A percentile compares a stretch with the other conserved stretches of the same genome.
Conservation (phyloP, 345 rosid species). For the Syzygium aromaticum region DNA sequence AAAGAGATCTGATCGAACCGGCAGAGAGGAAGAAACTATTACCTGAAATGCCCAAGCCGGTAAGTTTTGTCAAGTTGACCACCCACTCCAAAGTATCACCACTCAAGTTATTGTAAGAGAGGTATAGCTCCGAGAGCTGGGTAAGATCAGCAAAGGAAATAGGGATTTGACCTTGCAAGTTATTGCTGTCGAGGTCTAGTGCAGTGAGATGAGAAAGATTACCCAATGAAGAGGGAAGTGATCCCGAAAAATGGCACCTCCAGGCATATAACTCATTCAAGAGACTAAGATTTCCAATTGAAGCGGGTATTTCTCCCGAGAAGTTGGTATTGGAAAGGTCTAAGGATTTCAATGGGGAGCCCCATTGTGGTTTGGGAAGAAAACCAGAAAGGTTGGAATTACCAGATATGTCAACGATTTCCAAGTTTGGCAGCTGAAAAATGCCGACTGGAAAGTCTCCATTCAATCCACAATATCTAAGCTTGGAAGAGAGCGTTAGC, state of each 20-base stretch:
- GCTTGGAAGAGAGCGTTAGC: fast-evolving
- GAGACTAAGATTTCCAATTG: background rate
- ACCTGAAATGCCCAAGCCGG: background rate
- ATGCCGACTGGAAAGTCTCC: background rate
- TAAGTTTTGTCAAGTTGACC: background rate
- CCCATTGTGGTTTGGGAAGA: background rate
- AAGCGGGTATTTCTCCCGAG: background rate
- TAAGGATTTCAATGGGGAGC: background rate
- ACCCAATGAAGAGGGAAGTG: background rate
- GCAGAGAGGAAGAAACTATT: background rate
- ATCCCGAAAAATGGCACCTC: no score
- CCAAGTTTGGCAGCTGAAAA: background rate
- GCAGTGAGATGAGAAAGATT: background rate
- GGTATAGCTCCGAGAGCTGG: fast-evolving
- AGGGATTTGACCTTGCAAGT: slow-evolving; percentile 6
- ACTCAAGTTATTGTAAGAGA: background rate
- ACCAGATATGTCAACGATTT: fast-evolving
- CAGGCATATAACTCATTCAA: background rate
- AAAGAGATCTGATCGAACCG: no score
- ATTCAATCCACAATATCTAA: no score
- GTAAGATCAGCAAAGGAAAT: background rate
- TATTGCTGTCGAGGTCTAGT: background rate
- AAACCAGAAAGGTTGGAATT: background rate
- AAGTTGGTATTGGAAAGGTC: background rate
- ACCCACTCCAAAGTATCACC: background rate